These are phyloP conservation scores for Spinacia oleracea DNA, from an alignment of 179 eudicot genomes.

Conservation along the genomic window DNA sequence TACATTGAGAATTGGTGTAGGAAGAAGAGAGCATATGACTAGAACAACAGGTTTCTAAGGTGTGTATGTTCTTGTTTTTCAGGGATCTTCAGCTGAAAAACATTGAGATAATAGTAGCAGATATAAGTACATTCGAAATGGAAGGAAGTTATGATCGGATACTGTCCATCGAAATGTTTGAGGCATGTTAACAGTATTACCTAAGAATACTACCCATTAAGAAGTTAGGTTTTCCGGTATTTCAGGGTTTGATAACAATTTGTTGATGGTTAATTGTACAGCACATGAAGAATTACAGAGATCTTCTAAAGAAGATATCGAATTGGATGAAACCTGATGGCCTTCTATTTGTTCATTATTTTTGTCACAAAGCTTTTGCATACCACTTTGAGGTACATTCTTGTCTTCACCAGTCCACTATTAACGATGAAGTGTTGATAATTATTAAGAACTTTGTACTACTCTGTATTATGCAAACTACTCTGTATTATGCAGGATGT, in stretches of 20 bases:
- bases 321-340: conserved; percentile 84
- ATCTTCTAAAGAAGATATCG: conserved; percentile 88
- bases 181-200: conserved; percentile 43
- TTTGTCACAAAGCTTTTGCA: conserved; percentile 92
- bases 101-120: conserved; percentile 81
- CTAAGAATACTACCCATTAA: background rate
- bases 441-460: too few species aligned
- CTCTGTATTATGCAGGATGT: conserved; percentile 55
- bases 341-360: conserved; percentile 83
- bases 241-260: conserved; percentile 13
- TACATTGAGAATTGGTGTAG: background rate
- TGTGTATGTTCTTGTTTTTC: background rate
- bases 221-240: background rate
- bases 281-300: conserved; percentile 97
- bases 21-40: background rate
- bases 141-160: conserved; percentile 78
- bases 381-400: conserved; percentile 85
- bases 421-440: background rate
- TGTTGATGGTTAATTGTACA: conserved; percentile 28
- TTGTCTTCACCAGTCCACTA: background rate
- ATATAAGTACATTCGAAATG: conserved; percentile 83
- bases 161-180: conserved; percentile 96
- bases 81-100: conserved; percentile 79
- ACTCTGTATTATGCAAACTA: background rate
- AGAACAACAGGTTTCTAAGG: background rate